Evolutionary conservation across 352 stramenopile genomes (phyloP).

Genomic region (Peronospora destructor): DNA sequence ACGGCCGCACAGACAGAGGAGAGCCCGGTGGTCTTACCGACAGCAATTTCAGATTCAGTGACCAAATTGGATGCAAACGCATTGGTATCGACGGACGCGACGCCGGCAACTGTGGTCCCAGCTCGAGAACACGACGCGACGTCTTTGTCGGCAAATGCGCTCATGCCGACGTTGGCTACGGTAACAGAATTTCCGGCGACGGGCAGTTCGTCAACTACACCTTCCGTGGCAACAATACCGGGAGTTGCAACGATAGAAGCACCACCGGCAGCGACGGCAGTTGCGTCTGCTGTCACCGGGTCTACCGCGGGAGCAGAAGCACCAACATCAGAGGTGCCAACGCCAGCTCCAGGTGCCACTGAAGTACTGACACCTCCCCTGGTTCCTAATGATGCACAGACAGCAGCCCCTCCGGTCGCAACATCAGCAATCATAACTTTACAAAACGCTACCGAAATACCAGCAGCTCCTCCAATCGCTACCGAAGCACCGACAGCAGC

Average conservation of each 20-base stretch:
- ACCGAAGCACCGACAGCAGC: conserved; percentile 7
- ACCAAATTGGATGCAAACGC: not conserved
- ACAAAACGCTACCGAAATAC: conserved; percentile 1
- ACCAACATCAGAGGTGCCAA: not conserved
- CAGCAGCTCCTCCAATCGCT: conserved; percentile 3
- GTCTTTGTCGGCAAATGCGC: conserved; percentile 4
- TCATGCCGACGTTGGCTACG: not conserved
- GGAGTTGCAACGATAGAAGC: not conserved
- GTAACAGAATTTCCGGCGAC: not conserved
- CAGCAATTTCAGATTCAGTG: conserved; percentile 4
- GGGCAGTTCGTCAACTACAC: not conserved
- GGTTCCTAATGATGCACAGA: no score
- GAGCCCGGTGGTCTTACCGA: conserved; percentile 8
- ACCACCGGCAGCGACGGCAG: no score
- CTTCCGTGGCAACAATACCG: not conserved
- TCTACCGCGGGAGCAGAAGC: no score
- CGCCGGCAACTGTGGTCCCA: conserved; percentile 15
- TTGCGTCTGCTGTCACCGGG: no score
- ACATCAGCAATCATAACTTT: not conserved
- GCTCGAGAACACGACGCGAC: conserved; percentile 5
- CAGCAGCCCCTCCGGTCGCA: no score
- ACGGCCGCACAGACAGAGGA: conserved; percentile 13
- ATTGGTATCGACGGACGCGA: conserved; percentile 5
- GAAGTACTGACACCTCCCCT: conserved; percentile 6
- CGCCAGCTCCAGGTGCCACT: not conserved